A percentile compares a stretch with the other conserved stretches of the same genome.
phyloP scores from a whole-genome alignment of 2,329 filamentous ascomycete species.

The Cryphonectria carpinicola region DNA sequence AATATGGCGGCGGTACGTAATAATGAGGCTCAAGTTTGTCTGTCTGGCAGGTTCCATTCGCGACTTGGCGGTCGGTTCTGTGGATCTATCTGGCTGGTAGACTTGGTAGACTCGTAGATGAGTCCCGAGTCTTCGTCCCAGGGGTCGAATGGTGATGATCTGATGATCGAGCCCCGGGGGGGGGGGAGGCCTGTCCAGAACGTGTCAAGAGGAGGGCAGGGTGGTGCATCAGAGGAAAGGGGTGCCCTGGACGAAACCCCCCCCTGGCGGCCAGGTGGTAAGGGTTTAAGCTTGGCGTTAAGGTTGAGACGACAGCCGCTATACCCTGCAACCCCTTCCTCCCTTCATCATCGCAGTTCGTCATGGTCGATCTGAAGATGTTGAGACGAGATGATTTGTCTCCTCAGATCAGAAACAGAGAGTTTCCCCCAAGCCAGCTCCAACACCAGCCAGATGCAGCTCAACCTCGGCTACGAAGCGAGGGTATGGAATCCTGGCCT shows the following conservation, averaged over 20 bases:
- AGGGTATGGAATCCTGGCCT: neutral
- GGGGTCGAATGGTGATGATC: neutral
- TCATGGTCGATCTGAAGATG: neutral
- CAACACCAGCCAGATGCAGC: neutral
- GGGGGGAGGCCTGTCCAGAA: neutral
- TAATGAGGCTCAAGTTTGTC: neutral
- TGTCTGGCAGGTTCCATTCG: neutral
- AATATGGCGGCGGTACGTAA: neutral
- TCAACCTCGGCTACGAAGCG: neutral
- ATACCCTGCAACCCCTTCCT: constrained; percentile 4
- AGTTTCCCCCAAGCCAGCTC: neutral
- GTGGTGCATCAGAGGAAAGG: neutral
- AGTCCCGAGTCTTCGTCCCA: neutral
- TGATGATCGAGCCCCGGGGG: neutral
- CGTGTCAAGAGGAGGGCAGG: neutral
- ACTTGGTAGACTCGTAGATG: too few relatives aligned
- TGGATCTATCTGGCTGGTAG: neutral
- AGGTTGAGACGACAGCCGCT: constrained; percentile 17
- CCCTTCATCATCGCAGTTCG: neutral
- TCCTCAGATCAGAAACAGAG: neutral
- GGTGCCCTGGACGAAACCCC: constrained; percentile 6
- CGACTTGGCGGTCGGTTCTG: neutral
- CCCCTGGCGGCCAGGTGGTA: constrained; percentile 7
- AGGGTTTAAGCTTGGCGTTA: constrained; percentile 24
- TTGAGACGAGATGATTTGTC: neutral